These are phyloP conservation scores for Penicillium sp. DNA, from an alignment of 2,329 filamentous ascomycete genomes.

Conservation along the genomic window DNA sequence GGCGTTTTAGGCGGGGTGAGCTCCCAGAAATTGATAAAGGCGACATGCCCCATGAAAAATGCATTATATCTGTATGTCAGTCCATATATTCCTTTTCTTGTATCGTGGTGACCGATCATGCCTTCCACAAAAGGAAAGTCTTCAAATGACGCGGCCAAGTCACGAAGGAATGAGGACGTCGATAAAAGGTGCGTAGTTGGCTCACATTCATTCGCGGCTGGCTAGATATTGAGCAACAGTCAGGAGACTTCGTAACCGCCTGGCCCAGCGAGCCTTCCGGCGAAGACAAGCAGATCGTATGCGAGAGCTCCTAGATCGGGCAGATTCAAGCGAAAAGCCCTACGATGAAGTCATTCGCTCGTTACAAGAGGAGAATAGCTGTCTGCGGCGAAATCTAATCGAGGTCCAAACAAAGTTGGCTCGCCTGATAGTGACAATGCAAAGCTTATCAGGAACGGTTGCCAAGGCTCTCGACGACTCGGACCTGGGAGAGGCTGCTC, in stretches of 20 bases:
- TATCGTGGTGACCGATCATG: not conserved
- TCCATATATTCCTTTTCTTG: not conserved
- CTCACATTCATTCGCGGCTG: not conserved
- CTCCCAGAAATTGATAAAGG: not conserved
- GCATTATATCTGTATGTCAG: too few species aligned
- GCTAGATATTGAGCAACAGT: not conserved
- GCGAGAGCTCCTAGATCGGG: conserved; percentile 6
- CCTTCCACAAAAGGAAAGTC: not conserved
- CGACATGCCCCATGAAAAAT: not conserved
- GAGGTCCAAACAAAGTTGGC: not conserved
- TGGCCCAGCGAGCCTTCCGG: conserved; percentile 10
- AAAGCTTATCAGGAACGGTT: not conserved
- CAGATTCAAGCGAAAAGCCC: conserved; percentile 3
- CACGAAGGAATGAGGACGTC: not conserved
- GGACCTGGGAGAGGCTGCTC: not conserved
- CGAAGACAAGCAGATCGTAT: conserved; percentile 11
- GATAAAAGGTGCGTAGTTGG: not conserved
- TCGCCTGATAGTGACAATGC: not conserved
- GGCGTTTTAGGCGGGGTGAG: not conserved
- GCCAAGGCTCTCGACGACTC: not conserved
- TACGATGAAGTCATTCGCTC: conserved; percentile 8
- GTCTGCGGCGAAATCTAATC: not conserved
- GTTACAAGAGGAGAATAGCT: conserved; percentile 10
- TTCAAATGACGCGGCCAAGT: not conserved
- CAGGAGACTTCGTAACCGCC: not conserved